Evolutionary conservation across 176 grass and related monocot genomes (phyloP), one percentile per base, ranked within the genome.

Genomic region (Miscanthus lutarioriparius): DNA sequence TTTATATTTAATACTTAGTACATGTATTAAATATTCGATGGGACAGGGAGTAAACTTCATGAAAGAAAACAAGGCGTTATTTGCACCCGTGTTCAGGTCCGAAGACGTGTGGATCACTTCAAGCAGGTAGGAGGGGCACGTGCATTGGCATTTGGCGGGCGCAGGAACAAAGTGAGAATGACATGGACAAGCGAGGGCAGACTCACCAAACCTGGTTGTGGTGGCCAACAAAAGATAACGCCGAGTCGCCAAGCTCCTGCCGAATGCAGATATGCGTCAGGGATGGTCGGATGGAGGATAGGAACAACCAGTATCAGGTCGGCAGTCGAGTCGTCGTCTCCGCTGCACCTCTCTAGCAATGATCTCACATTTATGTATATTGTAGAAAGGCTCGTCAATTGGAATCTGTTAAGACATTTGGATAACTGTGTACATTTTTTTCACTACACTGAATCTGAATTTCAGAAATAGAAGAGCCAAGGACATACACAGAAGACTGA

Each of bases 201-300:
- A 13, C 3, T 73, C 67, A 20, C 2, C 10, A 15, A 8, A 77
- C 70, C 38, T 26, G 80, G 72, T 83, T 74, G 61, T 26, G 80
- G 72, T 83, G 80, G 61, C 80, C 51, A 35, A 10, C 38, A 39
- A 17, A 53, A 81, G 67, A 79, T 79, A 78, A 37, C n/a, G 43
- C 80, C 74, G 25, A 19, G 32, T 58, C 11, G 26, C 86, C 67
- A 35, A 53, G 32, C 33, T 4, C 30, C 74, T 77, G 56, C 69
- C 59, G 14, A 30, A 23, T 83, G 54, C 12, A 78, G 86, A 88
- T 88, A 88, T 83, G 67, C 80, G 79, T 73, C n/a, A 1, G 80
- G 53, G 20, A 25, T 30, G 10, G n/a, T n/a, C n/a, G n/a, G 28
- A 35, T 4, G 33, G 80, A 58, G 10, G 67, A 59, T 72, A 68